phyloP scores from a whole-genome alignment of 2,329 filamentous ascomycete genomes.

The Colletotrichum lupini region DNA sequence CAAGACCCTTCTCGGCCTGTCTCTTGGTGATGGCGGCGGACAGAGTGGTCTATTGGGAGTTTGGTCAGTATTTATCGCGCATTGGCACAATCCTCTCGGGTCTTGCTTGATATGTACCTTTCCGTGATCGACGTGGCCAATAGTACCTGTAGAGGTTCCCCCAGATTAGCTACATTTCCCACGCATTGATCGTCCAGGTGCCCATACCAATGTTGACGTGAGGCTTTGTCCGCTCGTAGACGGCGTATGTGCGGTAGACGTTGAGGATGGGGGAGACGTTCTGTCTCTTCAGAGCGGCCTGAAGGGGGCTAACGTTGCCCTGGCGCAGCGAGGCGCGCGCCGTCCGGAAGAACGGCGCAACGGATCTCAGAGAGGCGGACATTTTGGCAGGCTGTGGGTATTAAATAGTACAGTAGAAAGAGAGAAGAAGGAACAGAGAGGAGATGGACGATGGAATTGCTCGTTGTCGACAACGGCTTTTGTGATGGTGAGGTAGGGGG shows the following conservation, averaged over 20 bases:
- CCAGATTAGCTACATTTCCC: constrained; percentile 34
- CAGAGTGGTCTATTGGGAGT: constrained; percentile 84
- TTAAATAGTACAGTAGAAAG: constrained; percentile 41
- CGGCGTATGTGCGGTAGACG: constrained; percentile 73
- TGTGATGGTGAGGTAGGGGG: constrained; percentile 5
- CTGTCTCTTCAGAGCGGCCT: constrained; percentile 73
- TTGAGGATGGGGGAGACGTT: constrained; percentile 73
- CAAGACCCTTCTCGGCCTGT: constrained; percentile 93
- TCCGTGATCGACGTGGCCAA: constrained; percentile 99
- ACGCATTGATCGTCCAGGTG: constrained; percentile 19
- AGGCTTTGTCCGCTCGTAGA: constrained; percentile 91
- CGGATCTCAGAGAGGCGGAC: constrained; percentile 82
- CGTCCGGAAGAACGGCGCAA: constrained; percentile 84
- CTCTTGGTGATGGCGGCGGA: constrained; percentile 99
- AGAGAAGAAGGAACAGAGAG: constrained; percentile 30
- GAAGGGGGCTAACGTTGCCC: constrained; percentile 80
- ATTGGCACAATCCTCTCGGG: neutral
- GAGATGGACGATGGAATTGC: constrained; percentile 26
- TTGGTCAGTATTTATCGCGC: constrained; percentile 34
- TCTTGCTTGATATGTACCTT: constrained; percentile 71
- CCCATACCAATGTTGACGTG: constrained; percentile 94
- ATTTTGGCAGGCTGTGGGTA: constrained; percentile 63
- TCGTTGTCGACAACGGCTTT: constrained; percentile 35
- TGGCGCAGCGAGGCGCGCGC: constrained; percentile 79
- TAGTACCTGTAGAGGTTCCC: constrained; percentile 74